Base-by-base conservation (phyloP, 352 stramenopile species). In the Globisporangium orthogonon region DNA sequence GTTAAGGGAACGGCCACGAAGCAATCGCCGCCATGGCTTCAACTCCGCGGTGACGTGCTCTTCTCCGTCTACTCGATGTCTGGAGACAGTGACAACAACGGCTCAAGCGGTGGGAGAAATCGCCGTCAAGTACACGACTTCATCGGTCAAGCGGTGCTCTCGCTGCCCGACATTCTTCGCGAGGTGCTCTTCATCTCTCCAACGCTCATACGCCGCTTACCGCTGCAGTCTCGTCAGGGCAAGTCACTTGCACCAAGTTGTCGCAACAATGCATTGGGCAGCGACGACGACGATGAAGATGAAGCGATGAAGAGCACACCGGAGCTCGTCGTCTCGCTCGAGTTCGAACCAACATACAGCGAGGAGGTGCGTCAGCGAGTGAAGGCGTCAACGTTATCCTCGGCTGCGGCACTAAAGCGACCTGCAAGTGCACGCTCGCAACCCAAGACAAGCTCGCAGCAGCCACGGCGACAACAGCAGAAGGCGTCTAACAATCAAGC, bases 11-110 rank as follows among this genome's bases (percentile, higher is more conserved):
- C 60, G 0, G 29, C 50, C 3, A 17, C 53, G 48, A 54, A 52
- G 29, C 69, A 55, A 13, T 61, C 63, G 37, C 61, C 62, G 37
- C 60, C 67, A 15, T 87, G 81, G 81, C 51, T 65, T 28, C 70
- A 82, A 44, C 60, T 91, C 1, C 69, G 66, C 45, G 78, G 81
- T 9, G 74, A 85, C 39, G n/a, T 91, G 3, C 59, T 87, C 50
- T 85, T 89, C 57, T 83, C 69, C 2, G 67, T 89, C 2, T 87
- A 86, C 50, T 69, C 76, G 28, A 46, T 59, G 39, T 49, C 45
- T 2, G 17, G 11, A n/a, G 49, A 14, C 23, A 52, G 47, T 40
- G 29, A 7, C 18, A 44, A 14, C 31, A 41, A 40, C 49, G 31
- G 59, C 37, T 5, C 11, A 2, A 30, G 15, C 3, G 23, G 41